Base-by-base conservation (phyloP, 2,329 filamentous ascomycete genomes). In the Rhynchosporium graminicola region DNA sequence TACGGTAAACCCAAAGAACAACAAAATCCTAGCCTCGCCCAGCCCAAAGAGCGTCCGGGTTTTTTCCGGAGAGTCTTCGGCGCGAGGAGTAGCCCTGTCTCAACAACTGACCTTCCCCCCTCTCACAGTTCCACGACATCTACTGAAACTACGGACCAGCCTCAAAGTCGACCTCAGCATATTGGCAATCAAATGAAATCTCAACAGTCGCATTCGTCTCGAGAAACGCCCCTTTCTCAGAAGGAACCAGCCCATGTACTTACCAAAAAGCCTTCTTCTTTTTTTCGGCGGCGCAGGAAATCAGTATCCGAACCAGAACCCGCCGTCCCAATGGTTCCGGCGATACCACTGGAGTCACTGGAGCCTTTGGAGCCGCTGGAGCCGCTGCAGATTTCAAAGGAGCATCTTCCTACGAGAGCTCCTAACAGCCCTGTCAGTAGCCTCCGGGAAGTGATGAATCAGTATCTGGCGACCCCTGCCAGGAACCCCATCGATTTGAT, bases 211-310 rank as follows among this genome's bases (percentile, higher is more conserved):
- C 58, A 66, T 60, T 63, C 69, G n/a, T 58, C 68, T 51, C 67
- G 68, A 59, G 69, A 74, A 65, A 59, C 64, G 6, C 68, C 72
- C 12, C 68, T 70, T 28, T 52, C 70, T 6, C 62, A 70, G 5
- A 73, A 71, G 59, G 72, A 74, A 55, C 64, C 65, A 36, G 48
- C 66, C 2, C 70, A 73, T 66, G 67, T 72, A 3, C 78, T 97
- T 57, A 90, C 91, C 71, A 97, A 97, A 80, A 97, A 97, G 76
- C 86, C 91, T 3, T 96, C 94, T 0, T 94, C 92, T 0, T 98
- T 99, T 78, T 98, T 98, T 78, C 85, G 95, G 65, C 84, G 95
- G 63, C 85, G 93, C 66, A 98, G 98, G 83, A 96, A 94, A 82
- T 97, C 93, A 4, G 77, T 92, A 40, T 84, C 86, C 13, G 92